Conservation (phyloP, 2,329 filamentous ascomycete genomes). For the Fusarium sp. region DNA sequence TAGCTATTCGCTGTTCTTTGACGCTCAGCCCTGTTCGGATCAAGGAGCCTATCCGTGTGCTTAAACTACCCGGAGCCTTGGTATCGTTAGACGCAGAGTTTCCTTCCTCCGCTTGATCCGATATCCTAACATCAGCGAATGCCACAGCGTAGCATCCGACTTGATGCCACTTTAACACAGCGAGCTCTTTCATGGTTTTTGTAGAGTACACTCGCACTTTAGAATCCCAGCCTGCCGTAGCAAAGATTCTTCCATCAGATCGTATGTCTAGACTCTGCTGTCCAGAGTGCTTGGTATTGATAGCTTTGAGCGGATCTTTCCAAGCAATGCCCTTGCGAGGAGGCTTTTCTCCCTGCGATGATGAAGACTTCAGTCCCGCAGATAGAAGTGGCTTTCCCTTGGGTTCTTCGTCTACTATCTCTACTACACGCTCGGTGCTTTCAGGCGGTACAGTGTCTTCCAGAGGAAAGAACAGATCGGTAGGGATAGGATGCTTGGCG, state of each 20-base stretch:
- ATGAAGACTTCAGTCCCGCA: slow-evolving; percentile 24
- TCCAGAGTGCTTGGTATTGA: slow-evolving; percentile 88
- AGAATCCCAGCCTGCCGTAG: slow-evolving; percentile 93
- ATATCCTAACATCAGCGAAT: slow-evolving; percentile 66
- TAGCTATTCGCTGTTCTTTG: slow-evolving; percentile 71
- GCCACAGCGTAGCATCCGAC: slow-evolving; percentile 85
- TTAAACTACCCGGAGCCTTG: neutral
- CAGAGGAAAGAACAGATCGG: slow-evolving; percentile 33
- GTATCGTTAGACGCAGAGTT: neutral
- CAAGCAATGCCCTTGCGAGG: slow-evolving; percentile 46
- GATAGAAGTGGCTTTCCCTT: slow-evolving; percentile 44
- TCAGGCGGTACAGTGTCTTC: neutral
- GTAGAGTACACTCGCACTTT: slow-evolving; percentile 83
- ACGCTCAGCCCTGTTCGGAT: slow-evolving; percentile 53
- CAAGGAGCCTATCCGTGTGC: slow-evolving; percentile 5
- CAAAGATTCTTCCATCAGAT: slow-evolving; percentile 84
- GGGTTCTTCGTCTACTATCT: slow-evolving; percentile 37
- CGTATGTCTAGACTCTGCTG: slow-evolving; percentile 85
- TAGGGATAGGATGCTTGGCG: slow-evolving; percentile 77
- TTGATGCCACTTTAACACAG: slow-evolving; percentile 94
- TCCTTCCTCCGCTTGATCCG: neutral
- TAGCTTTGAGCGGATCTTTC: slow-evolving; percentile 66
- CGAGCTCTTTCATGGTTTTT: slow-evolving; percentile 86
- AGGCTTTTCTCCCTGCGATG: neutral
- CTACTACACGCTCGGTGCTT: slow-evolving; percentile 42